Evolutionary conservation across 176 grass and related monocot species (phyloP), one percentile per base, ranked within the genome.

Genomic region (Puccinellia tenuiflora): DNA sequence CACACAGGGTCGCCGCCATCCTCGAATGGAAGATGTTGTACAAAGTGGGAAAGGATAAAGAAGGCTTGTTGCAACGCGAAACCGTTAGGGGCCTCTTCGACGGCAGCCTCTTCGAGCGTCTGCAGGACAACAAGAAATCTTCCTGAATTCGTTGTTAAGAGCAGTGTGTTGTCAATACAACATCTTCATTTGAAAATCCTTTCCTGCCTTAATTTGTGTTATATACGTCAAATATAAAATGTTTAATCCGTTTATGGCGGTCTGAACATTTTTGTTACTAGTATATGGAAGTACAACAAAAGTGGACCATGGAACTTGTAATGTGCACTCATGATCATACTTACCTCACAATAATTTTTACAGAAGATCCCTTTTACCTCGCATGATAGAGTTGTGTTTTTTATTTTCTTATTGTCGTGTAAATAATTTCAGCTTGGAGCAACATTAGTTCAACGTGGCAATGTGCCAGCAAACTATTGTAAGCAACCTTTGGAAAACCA

Each of bases 101-200:
- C 76, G 88, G 91, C 25, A 90, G 91, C 56, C 79, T 93, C 22
- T 93, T 93, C 79, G 88, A 90, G 38, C 55, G 61, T 20, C 73
- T 93, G 2, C 45, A 88, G 60, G 50, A 74, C 2, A 56, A 34
- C 16, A 90, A 85, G 45, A 90, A 87, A 63, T 76, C 78, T 24
- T 52, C 77, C 38, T 70, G 67, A 70, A 70, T 43, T 13, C 10
- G 52, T 10, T 55, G 7, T 20, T 65, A n/a, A 77, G 54, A 17
- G 21, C 13, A 17, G 54, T 48, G 60, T 18, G 62, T 2, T 6
- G 28, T 15, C n/a, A 12, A 8, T 51, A 3, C 30, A 88, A 60
- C 34, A 31, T 29, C 46, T 76, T 17, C 52, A 31, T 2, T 60
- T 76, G 35, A 40, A 68, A 68, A 68, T 4, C 20, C 34, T 40